Percentiles rank a stretch among this genome's conserved stretches.
phyloP scores from a whole-genome alignment of 2,329 filamentous ascomycete species.

The Davidsoniella neocaledoniae region DNA sequence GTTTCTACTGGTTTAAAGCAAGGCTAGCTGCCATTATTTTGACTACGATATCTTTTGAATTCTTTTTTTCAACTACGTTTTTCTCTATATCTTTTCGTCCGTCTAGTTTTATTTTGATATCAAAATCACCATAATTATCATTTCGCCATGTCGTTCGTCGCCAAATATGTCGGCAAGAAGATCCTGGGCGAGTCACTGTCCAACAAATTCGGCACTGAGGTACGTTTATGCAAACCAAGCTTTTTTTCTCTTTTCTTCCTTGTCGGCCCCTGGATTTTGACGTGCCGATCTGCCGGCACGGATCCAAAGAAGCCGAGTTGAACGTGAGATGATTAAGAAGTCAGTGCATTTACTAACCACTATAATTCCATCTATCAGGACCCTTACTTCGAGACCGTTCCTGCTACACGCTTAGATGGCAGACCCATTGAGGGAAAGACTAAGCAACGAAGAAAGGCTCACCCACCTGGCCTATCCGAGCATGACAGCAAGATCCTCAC shows the following conservation, averaged over 20 bases:
- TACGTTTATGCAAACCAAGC: constrained; percentile 17
- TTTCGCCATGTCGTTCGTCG: constrained; percentile 31
- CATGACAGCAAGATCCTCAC: constrained; percentile 72
- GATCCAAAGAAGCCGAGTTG: no score
- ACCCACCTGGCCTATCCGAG: constrained; percentile 65
- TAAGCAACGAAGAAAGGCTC: constrained; percentile 72
- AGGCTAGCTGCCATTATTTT: neutral
- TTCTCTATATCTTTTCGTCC: neutral
- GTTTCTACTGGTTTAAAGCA: neutral
- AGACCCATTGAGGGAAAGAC: constrained; percentile 46
- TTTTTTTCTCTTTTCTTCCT: neutral
- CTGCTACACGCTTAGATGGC: constrained; percentile 51
- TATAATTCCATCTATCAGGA: constrained; percentile 41
- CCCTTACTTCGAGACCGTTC: constrained; percentile 73
- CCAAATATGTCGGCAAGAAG: constrained; percentile 38
- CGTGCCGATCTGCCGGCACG: neutral
- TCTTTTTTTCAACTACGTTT: neutral
- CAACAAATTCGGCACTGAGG: constrained; percentile 42
- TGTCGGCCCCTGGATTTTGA: neutral
- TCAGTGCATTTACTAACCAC: neutral
- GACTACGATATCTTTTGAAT: neutral
- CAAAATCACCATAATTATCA: neutral
- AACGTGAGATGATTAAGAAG: neutral
- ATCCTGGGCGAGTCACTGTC: constrained; percentile 38
- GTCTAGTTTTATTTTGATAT: neutral